Base-by-base conservation (phyloP, 768 basidiomycete species). In the Lyophyllum decastes region DNA sequence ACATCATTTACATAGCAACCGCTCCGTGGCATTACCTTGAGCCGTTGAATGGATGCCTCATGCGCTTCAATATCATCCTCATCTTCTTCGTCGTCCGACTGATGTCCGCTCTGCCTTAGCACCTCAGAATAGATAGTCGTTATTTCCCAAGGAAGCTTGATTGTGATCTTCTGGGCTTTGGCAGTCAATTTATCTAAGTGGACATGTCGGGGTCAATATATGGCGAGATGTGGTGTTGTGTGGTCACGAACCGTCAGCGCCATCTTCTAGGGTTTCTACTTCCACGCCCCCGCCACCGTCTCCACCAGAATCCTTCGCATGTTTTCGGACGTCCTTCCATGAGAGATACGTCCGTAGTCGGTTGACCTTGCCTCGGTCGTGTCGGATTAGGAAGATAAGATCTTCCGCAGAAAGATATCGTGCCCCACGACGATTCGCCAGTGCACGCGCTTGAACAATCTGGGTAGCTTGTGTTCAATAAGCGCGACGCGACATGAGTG, bases 301-400 rank as follows among this genome's bases (percentile, higher is more conserved):
- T 10, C 89, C 92, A 41, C 88, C 90, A 22, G 88, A 86, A 66
- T 97, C 93, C 69, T 96, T 96, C 4, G 94, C 94, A 58, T 94
- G 92, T 66, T 96, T 97, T 14, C 95, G 84, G 17, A 98, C 95
- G 63, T 97, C 95, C 67, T 96, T 97, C 95, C 95, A 98, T 0
- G 92, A 93, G 22, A 98, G 82, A 68, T 97, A 98, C 10, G 93
- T 96, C 33, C 94, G 77, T 26, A 98, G 78, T 44, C 95, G 82
- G 73, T 97, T 96, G 60, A 98, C 93, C 71, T 96, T 97, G 8
- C 90, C 91, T 61, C 92, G 78, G 75, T 98, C 95, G 65, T 96
- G 90, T 5, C 95, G 88, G 66, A 98, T 94, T 67, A 97, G 88
- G 64, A 97, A 98, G 63, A 98, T 94, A 54, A 98, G 87, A 72